Percentiles rank a stretch among this genome's conserved stretches.
phyloP scores from a whole-genome alignment of 2,329 filamentous ascomycete genomes.

The Blastomyces silverae region DNA sequence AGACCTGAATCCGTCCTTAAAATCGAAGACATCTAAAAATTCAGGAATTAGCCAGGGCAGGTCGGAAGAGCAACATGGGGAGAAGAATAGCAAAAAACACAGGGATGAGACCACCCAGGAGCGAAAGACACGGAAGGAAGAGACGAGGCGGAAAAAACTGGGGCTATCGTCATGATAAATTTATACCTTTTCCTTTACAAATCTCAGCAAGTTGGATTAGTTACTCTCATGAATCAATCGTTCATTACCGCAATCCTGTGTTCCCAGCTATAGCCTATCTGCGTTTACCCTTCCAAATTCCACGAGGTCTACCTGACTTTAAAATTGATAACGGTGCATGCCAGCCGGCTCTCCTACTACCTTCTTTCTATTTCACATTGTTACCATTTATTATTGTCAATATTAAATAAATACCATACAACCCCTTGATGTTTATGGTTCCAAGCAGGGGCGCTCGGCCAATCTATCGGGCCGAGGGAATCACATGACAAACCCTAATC shows the following conservation, averaged over 20 bases:
- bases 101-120: conserved; percentile 34
- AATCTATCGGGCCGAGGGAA: background rate
- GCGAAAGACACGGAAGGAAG: conserved; percentile 29
- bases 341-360: background rate
- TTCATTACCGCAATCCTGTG: background rate
- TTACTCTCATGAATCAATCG: background rate
- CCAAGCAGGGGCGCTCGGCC: background rate
- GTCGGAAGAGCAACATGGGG: conserved; percentile 10
- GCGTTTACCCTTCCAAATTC: background rate
- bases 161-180: conserved; percentile 19
- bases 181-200: background rate
- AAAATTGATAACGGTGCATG: background rate
- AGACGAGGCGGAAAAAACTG: conserved; percentile 36
- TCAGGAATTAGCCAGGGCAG: conserved; percentile 12
- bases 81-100: conserved; percentile 31
- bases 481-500: conserved; percentile 7
- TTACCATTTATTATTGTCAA: background rate
- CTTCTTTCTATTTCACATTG: background rate
- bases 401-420: no score
- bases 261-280: background rate
- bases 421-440: no score
- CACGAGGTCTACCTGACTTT: background rate
- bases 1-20: conserved; percentile 9
- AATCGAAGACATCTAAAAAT: conserved; percentile 2
- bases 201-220: background rate